Conservation (phyloP, 768 basidiomycete genomes). For the Collybia sp. region DNA sequence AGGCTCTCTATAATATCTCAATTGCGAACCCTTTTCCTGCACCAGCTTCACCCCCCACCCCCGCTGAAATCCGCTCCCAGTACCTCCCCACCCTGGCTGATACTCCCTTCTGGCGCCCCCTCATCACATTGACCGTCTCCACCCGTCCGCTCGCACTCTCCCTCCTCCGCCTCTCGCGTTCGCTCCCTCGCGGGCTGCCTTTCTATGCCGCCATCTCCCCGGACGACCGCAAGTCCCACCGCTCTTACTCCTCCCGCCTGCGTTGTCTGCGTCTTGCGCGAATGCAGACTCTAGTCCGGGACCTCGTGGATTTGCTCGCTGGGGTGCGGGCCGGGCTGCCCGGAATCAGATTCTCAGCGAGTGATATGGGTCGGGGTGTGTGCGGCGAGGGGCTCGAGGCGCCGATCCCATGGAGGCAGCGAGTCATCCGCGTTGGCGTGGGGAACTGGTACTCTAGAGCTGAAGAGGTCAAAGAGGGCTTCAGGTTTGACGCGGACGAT, state of each 20-base stretch:
- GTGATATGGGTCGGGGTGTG: constrained; percentile 20
- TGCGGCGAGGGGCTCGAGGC: constrained; percentile 25
- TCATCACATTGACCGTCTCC: constrained; percentile 32
- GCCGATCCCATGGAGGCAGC: constrained; percentile 16
- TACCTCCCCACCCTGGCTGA: constrained; percentile 22
- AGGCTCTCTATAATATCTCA: too few species aligned
- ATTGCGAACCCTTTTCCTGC: too few species aligned
- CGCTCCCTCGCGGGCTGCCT: constrained; percentile 25
- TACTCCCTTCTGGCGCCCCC: constrained; percentile 34
- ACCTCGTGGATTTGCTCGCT: too few species aligned
- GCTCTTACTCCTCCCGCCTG: too few species aligned
- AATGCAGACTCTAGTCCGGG: too few species aligned
- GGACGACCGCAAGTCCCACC: too few species aligned
- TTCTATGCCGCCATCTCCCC: constrained; percentile 21
- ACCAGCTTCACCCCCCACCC: not conserved
- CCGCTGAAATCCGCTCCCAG: constrained; percentile 12
- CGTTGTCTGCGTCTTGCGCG: too few species aligned
- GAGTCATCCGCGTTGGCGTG: constrained; percentile 21
- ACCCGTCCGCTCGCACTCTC: constrained; percentile 36
- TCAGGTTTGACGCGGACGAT: not conserved
- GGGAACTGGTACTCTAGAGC: constrained; percentile 21
- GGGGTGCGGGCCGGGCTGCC: too few species aligned
- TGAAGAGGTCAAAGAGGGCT: constrained; percentile 3
- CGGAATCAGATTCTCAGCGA: not conserved
- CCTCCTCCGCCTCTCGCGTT: constrained; percentile 25